These are phyloP conservation scores for Juglanconis oblonga DNA, from an alignment of 2,329 filamentous ascomycete genomes.

Conservation along the genomic window DNA sequence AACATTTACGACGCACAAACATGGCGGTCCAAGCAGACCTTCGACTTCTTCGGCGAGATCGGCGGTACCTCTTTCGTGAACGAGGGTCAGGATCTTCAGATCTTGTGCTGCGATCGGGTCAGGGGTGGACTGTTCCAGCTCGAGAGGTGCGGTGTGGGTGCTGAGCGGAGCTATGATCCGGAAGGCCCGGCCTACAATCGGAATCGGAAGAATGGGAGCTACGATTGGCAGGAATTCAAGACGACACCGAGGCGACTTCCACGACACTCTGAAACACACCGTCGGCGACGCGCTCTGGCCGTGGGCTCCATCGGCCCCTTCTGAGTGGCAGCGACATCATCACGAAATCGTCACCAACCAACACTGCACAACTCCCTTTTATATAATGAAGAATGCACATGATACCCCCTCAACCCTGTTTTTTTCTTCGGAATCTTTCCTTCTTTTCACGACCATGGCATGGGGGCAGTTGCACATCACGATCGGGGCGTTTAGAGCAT, in stretches of 20 bases:
- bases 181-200: constrained; percentile 12
- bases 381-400: constrained; percentile 15
- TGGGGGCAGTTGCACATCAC: background rate
- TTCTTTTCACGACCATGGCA: background rate
- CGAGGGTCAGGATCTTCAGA: constrained; percentile 64
- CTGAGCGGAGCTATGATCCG: constrained; percentile 30
- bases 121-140: constrained; percentile 67
- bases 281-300: constrained; percentile 20
- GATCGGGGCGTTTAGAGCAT: constrained; percentile 13
- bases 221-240: constrained; percentile 27
- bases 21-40: constrained; percentile 62
- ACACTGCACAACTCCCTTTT: background rate
- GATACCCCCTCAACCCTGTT: constrained; percentile 11
- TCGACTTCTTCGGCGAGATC: constrained; percentile 75
- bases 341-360: background rate
- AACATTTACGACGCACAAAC: constrained; percentile 67
- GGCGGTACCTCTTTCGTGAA: constrained; percentile 66
- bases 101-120: constrained; percentile 63
- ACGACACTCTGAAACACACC: constrained; percentile 15
- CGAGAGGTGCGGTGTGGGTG: constrained; percentile 43
- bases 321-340: constrained; percentile 15
- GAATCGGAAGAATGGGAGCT: constrained; percentile 11
- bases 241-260: constrained; percentile 13
- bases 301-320: constrained; percentile 24
- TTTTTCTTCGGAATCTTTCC: background rate